Conservation (phyloP, 2,329 filamentous ascomycete species). For the Xylaria hypoxylon region DNA sequence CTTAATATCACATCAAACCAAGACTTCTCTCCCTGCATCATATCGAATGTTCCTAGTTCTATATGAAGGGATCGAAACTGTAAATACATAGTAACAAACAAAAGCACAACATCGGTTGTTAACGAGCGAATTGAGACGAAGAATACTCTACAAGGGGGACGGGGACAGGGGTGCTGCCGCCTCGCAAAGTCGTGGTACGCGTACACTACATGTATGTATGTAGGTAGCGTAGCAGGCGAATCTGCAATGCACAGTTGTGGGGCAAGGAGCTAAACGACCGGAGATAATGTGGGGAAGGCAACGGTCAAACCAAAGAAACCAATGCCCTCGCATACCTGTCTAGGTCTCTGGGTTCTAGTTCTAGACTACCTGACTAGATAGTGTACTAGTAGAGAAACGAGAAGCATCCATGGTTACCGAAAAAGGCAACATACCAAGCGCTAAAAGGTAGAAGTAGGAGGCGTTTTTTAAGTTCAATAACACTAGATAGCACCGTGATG, state of each 20-base stretch:
- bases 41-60: background rate
- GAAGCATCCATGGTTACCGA: constrained; percentile 8
- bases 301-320: background rate
- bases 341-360: background rate
- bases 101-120: constrained; percentile 28
- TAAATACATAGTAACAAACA: too few species aligned
- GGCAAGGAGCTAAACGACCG: constrained; percentile 18
- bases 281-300: background rate
- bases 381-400: constrained; percentile 4
- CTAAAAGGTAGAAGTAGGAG: background rate
- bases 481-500: background rate
- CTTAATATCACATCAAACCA: constrained; percentile 4
- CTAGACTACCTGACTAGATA: constrained; percentile 1
- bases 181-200: constrained; percentile 19
- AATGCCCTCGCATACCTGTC: background rate
- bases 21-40: background rate
- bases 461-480: background rate
- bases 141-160: constrained; percentile 1
- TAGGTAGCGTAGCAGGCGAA: constrained; percentile 18
- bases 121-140: background rate
- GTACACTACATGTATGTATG: too few species aligned
- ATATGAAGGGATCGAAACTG: constrained; percentile 21
- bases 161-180: constrained; percentile 21
- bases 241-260: constrained; percentile 17
- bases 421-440: constrained; percentile 23